Conservation (phyloP, 305 asterid species). For the Fraxinus platypoda region DNA sequence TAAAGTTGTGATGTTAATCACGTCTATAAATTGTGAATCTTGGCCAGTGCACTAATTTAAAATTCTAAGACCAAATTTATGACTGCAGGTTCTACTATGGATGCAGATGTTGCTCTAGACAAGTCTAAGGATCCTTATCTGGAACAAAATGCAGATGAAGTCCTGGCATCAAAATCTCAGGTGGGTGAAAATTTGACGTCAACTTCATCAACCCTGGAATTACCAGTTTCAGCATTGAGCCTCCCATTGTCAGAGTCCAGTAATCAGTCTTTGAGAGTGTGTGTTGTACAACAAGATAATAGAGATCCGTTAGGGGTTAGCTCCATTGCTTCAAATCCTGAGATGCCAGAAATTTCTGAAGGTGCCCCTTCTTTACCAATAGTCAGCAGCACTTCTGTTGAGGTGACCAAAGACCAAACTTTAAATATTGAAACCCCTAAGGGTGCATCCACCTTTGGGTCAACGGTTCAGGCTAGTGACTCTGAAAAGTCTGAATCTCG, state of each 20-base stretch:
- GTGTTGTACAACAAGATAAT: constrained; percentile 16
- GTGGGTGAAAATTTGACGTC: constrained; percentile 19
- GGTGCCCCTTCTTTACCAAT: constrained; percentile 14
- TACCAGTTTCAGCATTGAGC: constrained; percentile 12
- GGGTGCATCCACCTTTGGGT: constrained; percentile 20
- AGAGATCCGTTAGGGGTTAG: constrained; percentile 9
- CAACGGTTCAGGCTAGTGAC: constrained; percentile 26
- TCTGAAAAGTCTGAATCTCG: constrained; percentile 25
- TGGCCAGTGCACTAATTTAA: neutral
- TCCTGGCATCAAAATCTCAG: constrained; percentile 29
- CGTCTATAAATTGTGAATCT: neutral
- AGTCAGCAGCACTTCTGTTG: constrained; percentile 22
- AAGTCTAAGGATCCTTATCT: constrained; percentile 28
- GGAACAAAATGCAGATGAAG: constrained; percentile 34
- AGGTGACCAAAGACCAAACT: constrained; percentile 26
- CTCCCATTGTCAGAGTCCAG: constrained; percentile 17
- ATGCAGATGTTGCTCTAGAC: constrained; percentile 23
- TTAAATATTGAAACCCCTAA: constrained; percentile 12
- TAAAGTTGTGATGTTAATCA: neutral
- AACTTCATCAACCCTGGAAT: constrained; percentile 20
- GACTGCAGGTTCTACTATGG: constrained; percentile 27
- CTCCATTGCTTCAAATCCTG: constrained; percentile 22
- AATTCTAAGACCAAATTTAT: constrained; percentile 13
- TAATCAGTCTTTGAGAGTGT: constrained; percentile 21
- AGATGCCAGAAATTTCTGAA: constrained; percentile 26